phyloP scores from a whole-genome alignment of 305 asterid genomes.

The Plantago lanceolata region DNA sequence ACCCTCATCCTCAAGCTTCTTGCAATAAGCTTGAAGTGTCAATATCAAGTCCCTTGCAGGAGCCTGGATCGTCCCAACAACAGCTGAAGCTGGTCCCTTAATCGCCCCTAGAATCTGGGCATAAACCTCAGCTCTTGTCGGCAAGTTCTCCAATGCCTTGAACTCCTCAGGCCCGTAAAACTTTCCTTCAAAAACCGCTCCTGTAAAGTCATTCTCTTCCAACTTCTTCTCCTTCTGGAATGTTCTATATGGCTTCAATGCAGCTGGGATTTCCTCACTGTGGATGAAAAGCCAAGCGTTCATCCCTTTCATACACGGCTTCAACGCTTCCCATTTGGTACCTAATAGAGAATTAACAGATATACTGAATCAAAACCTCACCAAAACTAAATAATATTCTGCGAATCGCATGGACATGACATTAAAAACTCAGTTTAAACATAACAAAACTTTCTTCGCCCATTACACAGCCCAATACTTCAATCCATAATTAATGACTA shows the following conservation, averaged over 20 bases:
- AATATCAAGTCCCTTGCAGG: constrained; percentile 76
- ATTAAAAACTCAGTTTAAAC: too few species aligned
- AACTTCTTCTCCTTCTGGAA: constrained; percentile 81
- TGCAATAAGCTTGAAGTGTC: constrained; percentile 69
- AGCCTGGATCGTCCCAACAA: constrained; percentile 80
- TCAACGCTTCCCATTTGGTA: constrained; percentile 72
- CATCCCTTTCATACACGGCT: constrained; percentile 93
- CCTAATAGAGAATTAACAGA: constrained; percentile 23
- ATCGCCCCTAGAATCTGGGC: constrained; percentile 58
- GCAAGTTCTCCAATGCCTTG: constrained; percentile 67
- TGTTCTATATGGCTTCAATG: constrained; percentile 67
- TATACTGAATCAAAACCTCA: neutral
- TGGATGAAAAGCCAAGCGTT: constrained; percentile 87
- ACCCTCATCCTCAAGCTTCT: constrained; percentile 71
- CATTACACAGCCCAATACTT: too few species aligned
- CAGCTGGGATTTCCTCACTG: constrained; percentile 82
- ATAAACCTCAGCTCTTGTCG: constrained; percentile 71
- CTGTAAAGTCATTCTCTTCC: constrained; percentile 72
- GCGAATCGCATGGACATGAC: neutral
- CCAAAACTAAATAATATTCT: neutral
- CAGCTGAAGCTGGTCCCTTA: constrained; percentile 81
- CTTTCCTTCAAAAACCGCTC: constrained; percentile 86
- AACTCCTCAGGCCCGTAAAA: constrained; percentile 72
- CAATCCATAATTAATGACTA: too few species aligned
- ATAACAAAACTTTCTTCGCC: too few species aligned